These are phyloP conservation scores for Penicillium sp. DNA, from an alignment of 2,329 filamentous ascomycete species.

Conservation along the genomic window DNA sequence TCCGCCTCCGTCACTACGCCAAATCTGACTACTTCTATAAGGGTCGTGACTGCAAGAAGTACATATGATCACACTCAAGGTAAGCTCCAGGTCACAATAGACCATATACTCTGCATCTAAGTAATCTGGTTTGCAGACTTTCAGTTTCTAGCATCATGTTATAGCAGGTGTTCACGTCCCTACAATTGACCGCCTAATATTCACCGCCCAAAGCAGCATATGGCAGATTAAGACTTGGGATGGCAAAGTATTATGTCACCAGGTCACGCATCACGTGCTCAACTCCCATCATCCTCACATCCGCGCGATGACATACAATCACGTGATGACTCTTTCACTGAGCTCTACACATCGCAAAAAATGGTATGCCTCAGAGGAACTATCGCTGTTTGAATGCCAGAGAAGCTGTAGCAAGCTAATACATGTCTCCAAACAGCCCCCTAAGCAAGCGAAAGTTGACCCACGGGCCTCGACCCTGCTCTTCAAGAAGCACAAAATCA, in stretches of 20 bases:
- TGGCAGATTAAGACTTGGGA: too few species aligned
- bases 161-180: too few species aligned
- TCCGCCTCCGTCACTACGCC: slow-evolving; percentile 18
- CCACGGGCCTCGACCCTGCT: slow-evolving; percentile 64
- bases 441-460: slow-evolving; percentile 22
- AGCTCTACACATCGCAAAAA: neutral
- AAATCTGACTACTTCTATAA: neutral
- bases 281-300: neutral
- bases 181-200: neutral
- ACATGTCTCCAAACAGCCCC: slow-evolving; percentile 8
- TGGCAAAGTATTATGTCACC: too few species aligned
- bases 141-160: neutral
- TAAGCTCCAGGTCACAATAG: neutral
- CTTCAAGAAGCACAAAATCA: slow-evolving; percentile 72
- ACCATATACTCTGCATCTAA: neutral
- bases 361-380: neutral
- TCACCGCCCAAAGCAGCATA: neutral
- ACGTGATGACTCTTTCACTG: neutral
- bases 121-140: neutral
- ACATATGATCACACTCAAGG: neutral
- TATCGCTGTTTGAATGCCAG: neutral
- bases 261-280: neutral
- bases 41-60: neutral
- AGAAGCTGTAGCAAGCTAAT: neutral
- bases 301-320: neutral